Percentiles rank a stretch among this genome's conserved stretches.
Conservation (phyloP, 371 early-diverging fungal genomes). For the Rhizopus delemar region DNA sequence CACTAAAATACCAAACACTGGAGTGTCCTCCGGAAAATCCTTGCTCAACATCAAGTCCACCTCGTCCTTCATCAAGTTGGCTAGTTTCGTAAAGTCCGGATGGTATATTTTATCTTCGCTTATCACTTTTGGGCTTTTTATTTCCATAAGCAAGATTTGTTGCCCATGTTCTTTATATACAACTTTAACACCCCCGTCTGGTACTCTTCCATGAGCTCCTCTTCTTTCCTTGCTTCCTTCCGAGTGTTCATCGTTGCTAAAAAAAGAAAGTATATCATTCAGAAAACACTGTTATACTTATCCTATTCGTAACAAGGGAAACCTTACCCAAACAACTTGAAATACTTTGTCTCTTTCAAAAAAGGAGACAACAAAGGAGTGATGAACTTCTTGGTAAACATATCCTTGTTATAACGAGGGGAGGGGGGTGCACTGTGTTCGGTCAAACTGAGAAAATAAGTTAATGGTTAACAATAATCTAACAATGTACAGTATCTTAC, state of each 20-base stretch:
- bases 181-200: background rate
- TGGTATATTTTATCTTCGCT: background rate
- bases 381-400: background rate
- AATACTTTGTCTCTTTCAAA: slow-evolving; percentile 1
- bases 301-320: too few species aligned
- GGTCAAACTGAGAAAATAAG: too few species aligned
- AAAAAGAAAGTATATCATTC: background rate
- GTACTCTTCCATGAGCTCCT: background rate
- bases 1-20: slow-evolving; percentile 8
- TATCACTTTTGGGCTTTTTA: slow-evolving; percentile 1
- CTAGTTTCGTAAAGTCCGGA: background rate
- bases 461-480: too few species aligned
- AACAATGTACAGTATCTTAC: too few species aligned
- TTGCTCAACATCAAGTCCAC: slow-evolving; percentile 1
- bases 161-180: background rate
- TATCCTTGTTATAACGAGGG: background rate
- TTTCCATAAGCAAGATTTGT: slow-evolving; percentile 4
- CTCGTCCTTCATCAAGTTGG: slow-evolving; percentile 5
- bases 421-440: too few species aligned
- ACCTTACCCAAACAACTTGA: background rate
- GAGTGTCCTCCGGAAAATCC: slow-evolving; percentile 4
- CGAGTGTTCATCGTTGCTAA: background rate
- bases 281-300: background rate
- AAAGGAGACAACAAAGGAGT: background rate
- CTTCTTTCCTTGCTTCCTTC: slow-evolving; percentile 2